Conservation (phyloP, 176 grass and related monocot species). For the Lolium multiflorum region DNA sequence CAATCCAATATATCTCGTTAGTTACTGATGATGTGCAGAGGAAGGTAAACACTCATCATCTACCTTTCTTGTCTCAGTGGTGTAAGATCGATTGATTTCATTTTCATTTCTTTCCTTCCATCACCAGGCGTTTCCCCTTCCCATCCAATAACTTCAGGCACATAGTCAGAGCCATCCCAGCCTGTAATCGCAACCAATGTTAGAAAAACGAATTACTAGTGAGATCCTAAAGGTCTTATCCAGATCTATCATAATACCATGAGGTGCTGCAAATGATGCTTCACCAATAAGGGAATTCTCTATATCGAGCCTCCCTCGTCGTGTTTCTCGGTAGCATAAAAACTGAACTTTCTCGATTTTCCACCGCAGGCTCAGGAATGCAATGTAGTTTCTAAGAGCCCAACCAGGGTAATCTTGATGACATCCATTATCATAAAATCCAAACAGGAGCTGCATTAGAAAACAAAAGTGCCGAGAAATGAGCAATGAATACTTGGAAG, state of each 20-base stretch:
- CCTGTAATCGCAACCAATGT: constrained; percentile 44
- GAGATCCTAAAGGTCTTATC: neutral
- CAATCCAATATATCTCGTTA: constrained; percentile 22
- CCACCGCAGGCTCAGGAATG: constrained; percentile 70
- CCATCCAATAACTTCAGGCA: constrained; percentile 94
- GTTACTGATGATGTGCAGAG: constrained; percentile 7
- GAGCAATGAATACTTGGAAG: constrained; percentile 19
- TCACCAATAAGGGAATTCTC: constrained; percentile 69
- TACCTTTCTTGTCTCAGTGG: constrained; percentile 80
- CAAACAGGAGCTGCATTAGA: constrained; percentile 79
- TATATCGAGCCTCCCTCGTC: constrained; percentile 54
- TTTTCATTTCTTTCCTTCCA: constrained; percentile 50
- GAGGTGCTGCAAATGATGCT: constrained; percentile 64
- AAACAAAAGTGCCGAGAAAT: neutral
- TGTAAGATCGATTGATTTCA: constrained; percentile 54
- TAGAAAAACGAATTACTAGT: constrained; percentile 25
- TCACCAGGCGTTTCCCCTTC: constrained; percentile 55
- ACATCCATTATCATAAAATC: constrained; percentile 85
- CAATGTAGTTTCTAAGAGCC: constrained; percentile 85
- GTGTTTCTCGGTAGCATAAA: constrained; percentile 86
- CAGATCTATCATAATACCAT: constrained; percentile 54
- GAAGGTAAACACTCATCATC: neutral
- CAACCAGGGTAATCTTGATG: constrained; percentile 71
- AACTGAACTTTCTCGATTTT: constrained; percentile 71
- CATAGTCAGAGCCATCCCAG: constrained; percentile 59